These are phyloP conservation scores for Sonneratia alba DNA, from an alignment of 345 rosid genomes.

Conservation along the genomic window DNA sequence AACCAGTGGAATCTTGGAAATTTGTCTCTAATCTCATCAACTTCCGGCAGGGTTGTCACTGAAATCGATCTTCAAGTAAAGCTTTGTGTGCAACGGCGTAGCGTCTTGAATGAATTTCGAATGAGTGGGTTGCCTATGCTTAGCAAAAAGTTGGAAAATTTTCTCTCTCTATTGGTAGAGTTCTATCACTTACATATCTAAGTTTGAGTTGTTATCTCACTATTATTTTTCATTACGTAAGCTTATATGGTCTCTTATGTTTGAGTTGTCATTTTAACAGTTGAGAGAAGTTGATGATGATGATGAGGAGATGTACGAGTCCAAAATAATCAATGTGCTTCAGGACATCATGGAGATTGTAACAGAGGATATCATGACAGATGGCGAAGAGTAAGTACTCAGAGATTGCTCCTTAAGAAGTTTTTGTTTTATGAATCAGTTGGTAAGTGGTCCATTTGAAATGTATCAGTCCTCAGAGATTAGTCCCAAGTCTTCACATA, in stretches of 20 bases:
- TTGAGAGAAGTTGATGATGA: slow-evolving; percentile 24
- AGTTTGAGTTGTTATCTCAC: slow-evolving; percentile 3
- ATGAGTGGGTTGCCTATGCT: slow-evolving; percentile 73
- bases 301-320: slow-evolving; percentile 28
- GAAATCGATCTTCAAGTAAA: slow-evolving; percentile 53
- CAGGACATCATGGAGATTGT: slow-evolving; percentile 92
- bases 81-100: slow-evolving; percentile 27
- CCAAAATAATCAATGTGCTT: slow-evolving; percentile 78
- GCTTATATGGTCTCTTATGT: background rate
- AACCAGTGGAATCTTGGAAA: background rate
- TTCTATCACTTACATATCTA: slow-evolving; percentile 1
- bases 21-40: background rate
- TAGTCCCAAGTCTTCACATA: background rate
- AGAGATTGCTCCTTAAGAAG: slow-evolving; percentile 8
- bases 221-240: slow-evolving; percentile 7
- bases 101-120: slow-evolving; percentile 51
- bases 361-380: slow-evolving; percentile 57
- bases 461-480: background rate
- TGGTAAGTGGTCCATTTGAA: background rate
- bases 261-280: slow-evolving; percentile 33
- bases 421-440: slow-evolving; percentile 6
- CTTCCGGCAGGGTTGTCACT: slow-evolving; percentile 38
- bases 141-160: slow-evolving; percentile 64
- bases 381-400: slow-evolving; percentile 64
- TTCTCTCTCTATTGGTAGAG: slow-evolving; percentile 61